Evolutionary conservation across 192 early-diverging fungal genomes (phyloP).

Genomic region (Coemansia sp.): DNA sequence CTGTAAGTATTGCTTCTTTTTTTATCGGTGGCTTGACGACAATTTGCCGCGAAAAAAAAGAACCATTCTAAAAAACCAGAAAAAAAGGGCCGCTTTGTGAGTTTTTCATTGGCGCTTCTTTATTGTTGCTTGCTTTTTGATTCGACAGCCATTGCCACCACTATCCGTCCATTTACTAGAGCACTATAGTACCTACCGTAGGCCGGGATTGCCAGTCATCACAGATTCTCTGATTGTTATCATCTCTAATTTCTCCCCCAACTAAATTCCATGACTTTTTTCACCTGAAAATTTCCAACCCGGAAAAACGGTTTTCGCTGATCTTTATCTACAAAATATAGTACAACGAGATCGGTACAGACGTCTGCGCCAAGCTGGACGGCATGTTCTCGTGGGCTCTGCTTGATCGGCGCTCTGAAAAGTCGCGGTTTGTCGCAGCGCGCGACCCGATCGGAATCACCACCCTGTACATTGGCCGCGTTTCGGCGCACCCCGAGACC

Average conservation of each 20-base stretch:
- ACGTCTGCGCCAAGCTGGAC: constrained; percentile 84
- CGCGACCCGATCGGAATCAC: constrained; percentile 99
- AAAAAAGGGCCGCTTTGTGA: no score
- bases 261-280: no score
- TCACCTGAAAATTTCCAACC: constrained; percentile 9
- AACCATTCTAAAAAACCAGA: no score
- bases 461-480: constrained; percentile 94
- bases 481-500: constrained; percentile 76
- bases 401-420: constrained; percentile 70
- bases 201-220: no score
- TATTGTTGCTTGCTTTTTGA: no score
- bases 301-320: neutral
- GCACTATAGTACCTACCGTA: no score
- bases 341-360: constrained; percentile 85
- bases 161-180: no score
- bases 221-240: no score
- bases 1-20: constrained; percentile 40
- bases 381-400: constrained; percentile 98
- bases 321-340: constrained; percentile 23
- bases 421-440: constrained; percentile 83
- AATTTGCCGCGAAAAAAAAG: no score
- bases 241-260: no score
- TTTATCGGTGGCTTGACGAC: neutral
- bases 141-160: no score
- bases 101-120: no score